Base-by-base conservation (phyloP, 2,329 filamentous ascomycete species). In the Harringtonia lauricola region DNA sequence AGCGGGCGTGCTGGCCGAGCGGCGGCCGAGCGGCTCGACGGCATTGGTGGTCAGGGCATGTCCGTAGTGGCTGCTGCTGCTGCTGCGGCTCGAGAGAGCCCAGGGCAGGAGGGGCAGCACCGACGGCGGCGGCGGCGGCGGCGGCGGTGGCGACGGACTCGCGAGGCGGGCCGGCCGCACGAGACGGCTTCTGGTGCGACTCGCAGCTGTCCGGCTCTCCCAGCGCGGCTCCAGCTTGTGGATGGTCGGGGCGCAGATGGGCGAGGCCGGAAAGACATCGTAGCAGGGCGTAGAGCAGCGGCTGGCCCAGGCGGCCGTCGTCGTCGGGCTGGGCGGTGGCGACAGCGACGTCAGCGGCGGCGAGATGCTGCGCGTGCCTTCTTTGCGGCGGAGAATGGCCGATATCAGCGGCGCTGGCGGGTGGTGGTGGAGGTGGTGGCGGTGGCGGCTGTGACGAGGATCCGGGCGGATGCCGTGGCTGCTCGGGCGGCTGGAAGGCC, bases 371-470 rank as follows among this genome's bases (percentile, higher is more conserved):
- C 55, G 52, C n/a, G 36, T 29, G 14, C 22, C 22, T 19, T 33
- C 41, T 26, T 46, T 43, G 21, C 51, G 50, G 9, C 52, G 55
- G 24, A 62, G 53, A 14, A 62, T 53, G 0, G 67, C 60, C 1
- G 67, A 63, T 36, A 67, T 64, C 1, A 72, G 55, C 3, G 65
- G 66, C 14, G 66, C 64, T 0, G 61, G 62, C 2, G 65, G 66
- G n/a, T 57, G 44, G 51, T 2, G 54, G 47, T 6, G 52, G 45
- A 42, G 43, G 34, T 59, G 49, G 43, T 54, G 15, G 47, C 43
- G 33, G 30, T 38, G 36, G 34, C 54, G n/a, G n/a, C 36, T 17
- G 14, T 26, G 38, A 18, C 31, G 21, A n/a, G 24, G 21, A 14
- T 33, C 14, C 2, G 34, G 45, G 12, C 34, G 22, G 12, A 41